phyloP scores from a whole-genome alignment of 345 rosid genomes.

The Garcia nutans region DNA sequence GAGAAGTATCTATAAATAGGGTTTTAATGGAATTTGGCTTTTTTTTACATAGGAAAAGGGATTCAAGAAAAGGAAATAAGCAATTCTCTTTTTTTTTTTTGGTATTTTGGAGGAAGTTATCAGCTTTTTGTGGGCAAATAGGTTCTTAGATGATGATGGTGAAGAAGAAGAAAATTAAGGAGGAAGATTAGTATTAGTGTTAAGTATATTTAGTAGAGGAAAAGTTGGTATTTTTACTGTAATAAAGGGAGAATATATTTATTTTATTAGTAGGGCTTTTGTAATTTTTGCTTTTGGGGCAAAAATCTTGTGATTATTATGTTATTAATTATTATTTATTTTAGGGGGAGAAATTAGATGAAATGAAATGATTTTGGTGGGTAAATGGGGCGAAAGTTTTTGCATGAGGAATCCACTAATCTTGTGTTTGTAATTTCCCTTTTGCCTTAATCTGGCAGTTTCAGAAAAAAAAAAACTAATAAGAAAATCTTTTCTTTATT shows the following conservation, averaged over 20 bases:
- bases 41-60: neutral
- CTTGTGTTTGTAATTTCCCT: neutral
- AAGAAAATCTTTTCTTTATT: neutral
- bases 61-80: constrained; percentile 1
- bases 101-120: constrained; percentile 1
- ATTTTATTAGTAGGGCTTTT: neutral
- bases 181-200: neutral
- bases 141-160: neutral
- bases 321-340: neutral
- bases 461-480: neutral
- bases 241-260: neutral
- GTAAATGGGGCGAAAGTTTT: neutral
- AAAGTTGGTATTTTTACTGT: neutral
- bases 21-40: neutral
- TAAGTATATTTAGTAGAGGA: neutral
- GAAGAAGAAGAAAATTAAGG: neutral
- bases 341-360: neutral
- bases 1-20: neutral
- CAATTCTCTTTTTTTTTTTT: neutral
- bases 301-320: neutral
- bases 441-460: no score
- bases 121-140: neutral
- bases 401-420: neutral
- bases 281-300: neutral
- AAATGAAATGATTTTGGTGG: neutral